Base-by-base conservation (phyloP, 1,284 basidiomycete species). In the Vanrija pseudolonga region DNA sequence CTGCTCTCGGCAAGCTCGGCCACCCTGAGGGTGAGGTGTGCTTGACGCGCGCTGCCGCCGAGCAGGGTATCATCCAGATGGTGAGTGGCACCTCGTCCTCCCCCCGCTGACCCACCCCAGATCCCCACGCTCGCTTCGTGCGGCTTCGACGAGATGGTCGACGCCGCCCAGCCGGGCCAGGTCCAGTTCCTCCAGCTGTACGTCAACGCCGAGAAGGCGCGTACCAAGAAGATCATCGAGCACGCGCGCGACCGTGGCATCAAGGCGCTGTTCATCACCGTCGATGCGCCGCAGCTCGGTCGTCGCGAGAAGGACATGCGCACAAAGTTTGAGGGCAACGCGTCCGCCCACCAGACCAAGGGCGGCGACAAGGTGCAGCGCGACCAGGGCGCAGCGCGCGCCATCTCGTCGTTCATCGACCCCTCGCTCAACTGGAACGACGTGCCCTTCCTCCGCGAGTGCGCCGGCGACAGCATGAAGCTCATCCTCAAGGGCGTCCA, bases 341-440 rank as follows among this genome's bases (percentile, higher is more conserved):
- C 89, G 58, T 87, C 89, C 4, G 83, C 63, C 40, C 73, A 69
- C 49, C 88, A 65, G 84, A 86, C 73, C 80, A 68, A 62, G 59
- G 80, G 84, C 53, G 71, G 71, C 47, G 78, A 82, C 57, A 80
- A 80, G 20, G 82, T 92, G 20, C 86, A 94, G 68, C 83, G 90
- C 43, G 87, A 88, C 39, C 89, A 95, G 72, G 93, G 93, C 45
- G 94, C 91, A 4, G 93, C 94, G 2, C 81, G 92, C 56, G 93
- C 94, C n/a, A 97, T 98, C 65, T 73, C 93, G 83, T 89, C 88
- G 4, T 97, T 97, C 78, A 97, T 98, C 64, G 94, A 98, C 73
- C 90, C 94, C 0, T 82, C 84, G 6, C 78, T 97, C 52, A 83
- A 82, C 59, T 97, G 94, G 94, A 81, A 82, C 38, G 93, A 98